Conservation (phyloP, 306 rosid genomes). For the Calophaca sinica region DNA sequence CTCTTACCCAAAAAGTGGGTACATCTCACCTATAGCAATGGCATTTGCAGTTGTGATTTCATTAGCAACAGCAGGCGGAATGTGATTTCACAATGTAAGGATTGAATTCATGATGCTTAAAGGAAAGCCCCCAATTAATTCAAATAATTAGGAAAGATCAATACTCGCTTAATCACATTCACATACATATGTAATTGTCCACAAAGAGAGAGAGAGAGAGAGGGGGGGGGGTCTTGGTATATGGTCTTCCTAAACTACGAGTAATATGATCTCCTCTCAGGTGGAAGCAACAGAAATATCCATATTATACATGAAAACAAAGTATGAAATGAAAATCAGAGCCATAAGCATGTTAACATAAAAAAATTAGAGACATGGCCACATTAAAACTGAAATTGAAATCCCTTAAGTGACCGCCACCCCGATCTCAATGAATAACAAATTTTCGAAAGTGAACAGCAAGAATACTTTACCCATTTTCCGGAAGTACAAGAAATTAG, state of each 20-base stretch:
- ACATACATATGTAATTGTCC: background rate
- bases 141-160: background rate
- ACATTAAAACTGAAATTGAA: constrained; percentile 13
- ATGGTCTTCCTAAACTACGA: background rate
- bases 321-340: background rate
- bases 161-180: background rate
- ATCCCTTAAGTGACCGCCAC: background rate
- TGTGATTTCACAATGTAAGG: background rate
- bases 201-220: background rate
- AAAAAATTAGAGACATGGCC: background rate
- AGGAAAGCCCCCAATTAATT: background rate
- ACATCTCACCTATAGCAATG: constrained; percentile 1
- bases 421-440: background rate
- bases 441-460: background rate
- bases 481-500: constrained; percentile 91
- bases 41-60: background rate
- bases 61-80: background rate
- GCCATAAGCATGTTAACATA: background rate
- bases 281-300: background rate
- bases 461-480: constrained; percentile 73
- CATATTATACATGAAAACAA: constrained; percentile 1
- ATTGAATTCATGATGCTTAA: too few species aligned
- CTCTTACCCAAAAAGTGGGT: background rate
- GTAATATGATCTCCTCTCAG: background rate
- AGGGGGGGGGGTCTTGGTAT: background rate